These are phyloP conservation scores for Mucor sp. DNA, from an alignment of 371 early-diverging fungal species.

Conservation along the genomic window DNA sequence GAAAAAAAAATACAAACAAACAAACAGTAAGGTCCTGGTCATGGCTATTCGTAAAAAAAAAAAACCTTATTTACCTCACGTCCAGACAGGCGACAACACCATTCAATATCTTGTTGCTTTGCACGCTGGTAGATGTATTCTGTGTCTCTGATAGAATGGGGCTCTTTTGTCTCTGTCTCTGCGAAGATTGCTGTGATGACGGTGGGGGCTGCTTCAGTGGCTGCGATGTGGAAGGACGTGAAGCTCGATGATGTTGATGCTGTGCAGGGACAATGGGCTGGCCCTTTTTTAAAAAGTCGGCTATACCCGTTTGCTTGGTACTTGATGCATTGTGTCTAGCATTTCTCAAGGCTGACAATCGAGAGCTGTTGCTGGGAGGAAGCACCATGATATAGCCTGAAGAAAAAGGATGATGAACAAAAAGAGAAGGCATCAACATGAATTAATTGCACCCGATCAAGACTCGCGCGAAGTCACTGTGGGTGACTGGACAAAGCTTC, in stretches of 20 bases:
- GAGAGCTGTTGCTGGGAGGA: slow-evolving; percentile 2
- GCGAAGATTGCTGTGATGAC: background rate
- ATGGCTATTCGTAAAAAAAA: background rate
- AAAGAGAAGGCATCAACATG: background rate
- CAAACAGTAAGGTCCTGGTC: background rate
- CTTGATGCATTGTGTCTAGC: background rate
- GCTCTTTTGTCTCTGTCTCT: background rate
- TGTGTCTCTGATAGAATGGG: slow-evolving; percentile 3
- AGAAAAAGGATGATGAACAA: background rate
- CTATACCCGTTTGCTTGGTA: background rate
- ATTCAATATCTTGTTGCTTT: slow-evolving; percentile 28
- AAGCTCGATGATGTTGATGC: background rate
- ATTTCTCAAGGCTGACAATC: slow-evolving; percentile 4
- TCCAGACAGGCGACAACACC: slow-evolving; percentile 50
- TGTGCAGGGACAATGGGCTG: slow-evolving; percentile 1
- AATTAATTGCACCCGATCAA: background rate
- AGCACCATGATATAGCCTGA: background rate
- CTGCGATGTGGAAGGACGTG: background rate
- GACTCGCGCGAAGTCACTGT: background rate
- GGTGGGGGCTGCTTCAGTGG: background rate
- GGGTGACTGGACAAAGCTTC: background rate
- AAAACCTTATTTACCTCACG: slow-evolving; percentile 31
- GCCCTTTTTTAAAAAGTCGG: background rate
- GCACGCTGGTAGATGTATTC: slow-evolving; percentile 2
- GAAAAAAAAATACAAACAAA: background rate